Base-by-base conservation (phyloP, 345 rosid genomes). In the Eucalyptus shirleyi region DNA sequence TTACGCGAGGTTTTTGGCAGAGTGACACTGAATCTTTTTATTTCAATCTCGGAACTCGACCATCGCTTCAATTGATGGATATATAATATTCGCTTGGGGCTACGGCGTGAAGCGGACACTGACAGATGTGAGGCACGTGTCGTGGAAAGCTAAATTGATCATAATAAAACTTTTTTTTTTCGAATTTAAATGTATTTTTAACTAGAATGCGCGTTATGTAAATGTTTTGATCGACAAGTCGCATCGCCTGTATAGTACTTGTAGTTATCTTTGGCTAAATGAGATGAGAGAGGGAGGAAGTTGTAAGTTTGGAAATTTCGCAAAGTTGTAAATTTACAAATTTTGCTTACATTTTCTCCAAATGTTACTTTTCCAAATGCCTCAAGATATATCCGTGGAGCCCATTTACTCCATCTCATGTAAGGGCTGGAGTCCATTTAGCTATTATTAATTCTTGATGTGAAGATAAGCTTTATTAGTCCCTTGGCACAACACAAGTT, bases 281-380 rank as follows among this genome's bases (percentile, higher is more conserved):
- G 17, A n/a, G 19, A 65, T 19, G 18, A 65, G 40, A 65, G 9
- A 47, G 9, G 7, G 10, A 4, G 7, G 67, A 16, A 67, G 23
- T 15, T 32, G 40, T 8, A 4, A 16, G 21, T 8, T 16, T 16
- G 3, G 19, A 30, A 11, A 1, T 14, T 30, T 65, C 9, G 12
- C 24, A 7, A 15, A n/a, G 37, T 14, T 14, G 10, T n/a, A 2
- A n/a, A 2, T 4, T 8, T 7, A 6, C 0, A 28, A 2, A 13
- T 32, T n/a, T 67, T 34, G 24, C 82, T 4, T 2, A 11, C 26
- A 5, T 72, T 34, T 69, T 69, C 42, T 32, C 9, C 7, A 2
- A 69, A 34, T 17, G 42, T 69, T 69, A 34, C 59, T 69, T 17
- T 32, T 7, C 2, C 2, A 3, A 4, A 32, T 32, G 21, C 81